Evolutionary conservation across 768 basidiomycete species (phyloP), one percentile per base, ranked within the genome.

Genomic region (Mrakia blollopis): DNA sequence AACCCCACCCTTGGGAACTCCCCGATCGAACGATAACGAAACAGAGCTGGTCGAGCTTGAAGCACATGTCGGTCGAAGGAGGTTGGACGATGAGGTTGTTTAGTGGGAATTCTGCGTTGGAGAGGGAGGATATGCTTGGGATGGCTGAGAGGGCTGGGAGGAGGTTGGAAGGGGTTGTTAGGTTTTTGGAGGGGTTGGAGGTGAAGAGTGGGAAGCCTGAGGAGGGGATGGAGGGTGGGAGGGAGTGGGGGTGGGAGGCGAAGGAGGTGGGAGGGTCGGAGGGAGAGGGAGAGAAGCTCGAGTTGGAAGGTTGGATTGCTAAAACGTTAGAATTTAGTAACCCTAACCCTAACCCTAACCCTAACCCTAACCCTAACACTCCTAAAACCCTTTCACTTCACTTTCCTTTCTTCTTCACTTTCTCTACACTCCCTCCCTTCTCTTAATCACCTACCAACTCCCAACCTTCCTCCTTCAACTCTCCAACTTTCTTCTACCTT

Each of bases 1-100:
- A 80, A 13, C 80, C 79, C 7, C 71, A 80, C 0, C 79, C 82
- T 0, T 82, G 82, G 82, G 82, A 82, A 63, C 74, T 70, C 10
- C 78, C 79, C 41, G 82, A 82, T 69, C 78, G 79, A 14, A 79
- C 79, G 75, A 78, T 82, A 73, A 82, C 81, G 0, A 61, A 63
- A 25, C 62, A 78, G 18, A 78, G 76, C 5, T 81, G 79, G 76
- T 80, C 78, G 6, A 80, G 80, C 52, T 73, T 80, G 16, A 28
- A 47, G 10, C 28, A 30, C 44, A 25, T 16, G 35, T 54, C 70
- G 70, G 25, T 54, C 21, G 25, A 44, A 5, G 70, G 30, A 16
- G 70, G 70, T 0, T 72, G 70, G 70, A 72, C 70, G 70, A 52
- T 72, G 47, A n/a, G 70, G 70, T 54, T 72, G 47, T 72, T 72